A percentile compares a stretch with the other conserved stretches of the same genome.
phyloP scores from a whole-genome alignment of 495 filamentous ascomycete genomes.

The Corynascus novoguineensis region DNA sequence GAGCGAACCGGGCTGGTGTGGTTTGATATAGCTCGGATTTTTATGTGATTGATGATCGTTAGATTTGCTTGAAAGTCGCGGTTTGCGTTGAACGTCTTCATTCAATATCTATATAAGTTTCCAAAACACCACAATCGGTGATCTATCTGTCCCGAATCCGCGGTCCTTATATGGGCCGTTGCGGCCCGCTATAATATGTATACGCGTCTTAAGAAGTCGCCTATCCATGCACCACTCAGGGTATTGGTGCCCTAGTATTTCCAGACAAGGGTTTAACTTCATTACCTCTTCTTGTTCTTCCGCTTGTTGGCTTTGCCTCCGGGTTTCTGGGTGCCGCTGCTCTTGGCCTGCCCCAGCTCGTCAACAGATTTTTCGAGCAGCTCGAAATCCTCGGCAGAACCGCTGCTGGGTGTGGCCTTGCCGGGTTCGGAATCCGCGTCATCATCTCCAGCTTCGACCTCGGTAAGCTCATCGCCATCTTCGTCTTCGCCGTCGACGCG shows the following conservation, averaged over 20 bases:
- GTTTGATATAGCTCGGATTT: too few species aligned
- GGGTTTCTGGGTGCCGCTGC: conserved; percentile 39
- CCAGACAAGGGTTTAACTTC: neutral
- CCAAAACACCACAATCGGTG: too few species aligned
- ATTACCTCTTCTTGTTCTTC: conserved; percentile 44
- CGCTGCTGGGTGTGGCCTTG: conserved; percentile 41
- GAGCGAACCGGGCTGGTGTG: too few species aligned
- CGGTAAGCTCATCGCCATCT: conserved; percentile 31
- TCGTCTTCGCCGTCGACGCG: conserved; percentile 30
- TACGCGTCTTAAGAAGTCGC: neutral
- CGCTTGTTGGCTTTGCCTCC: conserved; percentile 40
- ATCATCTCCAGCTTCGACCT: conserved; percentile 34
- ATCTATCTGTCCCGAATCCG: too few species aligned
- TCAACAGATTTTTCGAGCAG: conserved; percentile 49
- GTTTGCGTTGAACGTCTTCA: too few species aligned
- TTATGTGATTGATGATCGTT: too few species aligned
- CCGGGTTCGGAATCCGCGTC: conserved; percentile 35
- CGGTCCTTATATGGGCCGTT: neutral
- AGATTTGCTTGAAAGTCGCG: too few species aligned
- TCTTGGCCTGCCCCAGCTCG: conserved; percentile 37
- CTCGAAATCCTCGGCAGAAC: conserved; percentile 52
- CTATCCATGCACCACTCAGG: neutral
- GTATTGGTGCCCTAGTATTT: neutral
- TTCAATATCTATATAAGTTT: too few species aligned
- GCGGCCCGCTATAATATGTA: neutral